phyloP scores from a whole-genome alignment of 163 green algal genomes.

The Smithsoniella earleae region DNA sequence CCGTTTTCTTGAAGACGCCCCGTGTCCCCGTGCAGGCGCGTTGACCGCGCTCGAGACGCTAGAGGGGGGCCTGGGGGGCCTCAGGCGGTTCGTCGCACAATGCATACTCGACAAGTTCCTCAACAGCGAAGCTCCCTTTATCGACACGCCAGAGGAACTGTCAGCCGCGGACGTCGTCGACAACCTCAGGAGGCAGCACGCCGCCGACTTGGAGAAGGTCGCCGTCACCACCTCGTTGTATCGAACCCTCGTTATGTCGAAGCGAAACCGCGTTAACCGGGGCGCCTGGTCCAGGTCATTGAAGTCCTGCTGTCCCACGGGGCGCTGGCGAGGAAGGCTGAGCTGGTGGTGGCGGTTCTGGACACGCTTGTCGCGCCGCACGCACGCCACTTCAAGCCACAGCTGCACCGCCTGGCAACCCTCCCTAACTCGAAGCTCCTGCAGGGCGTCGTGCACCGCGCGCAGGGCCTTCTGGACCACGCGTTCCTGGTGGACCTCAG shows the following conservation, averaged over 20 bases:
- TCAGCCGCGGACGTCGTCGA: neutral
- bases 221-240: neutral
- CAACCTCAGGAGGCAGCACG: constrained; percentile 14
- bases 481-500: constrained; percentile 76
- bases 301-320: constrained; percentile 73
- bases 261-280: too few relatives aligned
- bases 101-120: constrained; percentile 28
- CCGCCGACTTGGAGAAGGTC: constrained; percentile 43
- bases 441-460: constrained; percentile 31
- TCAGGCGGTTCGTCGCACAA: neutral
- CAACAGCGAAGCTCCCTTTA: neutral
- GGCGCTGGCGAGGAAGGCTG: constrained; percentile 50
- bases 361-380: constrained; percentile 58
- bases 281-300: too few relatives aligned
- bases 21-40: neutral
- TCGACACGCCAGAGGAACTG: neutral
- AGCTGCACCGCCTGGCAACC: constrained; percentile 64
- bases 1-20: too few relatives aligned
- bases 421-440: constrained; percentile 38
- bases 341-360: constrained; percentile 64
- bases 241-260: too few relatives aligned
- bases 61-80: constrained; percentile 26
- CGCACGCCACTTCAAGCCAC: constrained; percentile 61
- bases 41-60: constrained; percentile 31
- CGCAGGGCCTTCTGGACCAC: constrained; percentile 64